phyloP scores from a whole-genome alignment of 2,329 filamentous ascomycete genomes.

The Rhynchosporium agropyri region DNA sequence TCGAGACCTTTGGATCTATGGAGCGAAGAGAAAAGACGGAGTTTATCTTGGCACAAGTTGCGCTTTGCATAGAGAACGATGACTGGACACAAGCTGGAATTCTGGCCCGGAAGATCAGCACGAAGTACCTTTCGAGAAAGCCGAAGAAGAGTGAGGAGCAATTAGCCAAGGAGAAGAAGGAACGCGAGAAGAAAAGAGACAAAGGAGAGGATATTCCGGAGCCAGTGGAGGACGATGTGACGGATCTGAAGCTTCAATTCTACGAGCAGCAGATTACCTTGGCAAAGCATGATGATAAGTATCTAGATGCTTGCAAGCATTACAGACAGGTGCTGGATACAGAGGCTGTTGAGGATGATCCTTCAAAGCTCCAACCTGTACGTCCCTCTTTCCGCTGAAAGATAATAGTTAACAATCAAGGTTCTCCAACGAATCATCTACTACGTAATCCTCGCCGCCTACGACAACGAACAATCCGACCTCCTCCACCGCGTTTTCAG shows the following conservation, averaged over 20 bases:
- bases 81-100: conserved; percentile 97
- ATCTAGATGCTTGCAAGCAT: conserved; percentile 96
- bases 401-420: conserved; percentile 49
- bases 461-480: conserved; percentile 98
- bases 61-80: conserved; percentile 89
- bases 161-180: conserved; percentile 87
- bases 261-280: conserved; percentile 97
- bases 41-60: conserved; percentile 94
- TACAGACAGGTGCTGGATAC: conserved; percentile 97
- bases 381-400: conserved; percentile 41
- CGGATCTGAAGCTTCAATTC: conserved; percentile 91
- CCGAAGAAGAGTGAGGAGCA: conserved; percentile 89
- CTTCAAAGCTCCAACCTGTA: conserved; percentile 82
- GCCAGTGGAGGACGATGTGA: conserved; percentile 84
- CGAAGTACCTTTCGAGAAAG: conserved; percentile 85
- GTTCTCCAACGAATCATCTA: conserved; percentile 94
- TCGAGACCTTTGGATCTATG: conserved; percentile 99
- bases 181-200: conserved; percentile 81
- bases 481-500: conserved; percentile 90
- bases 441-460: conserved; percentile 93
- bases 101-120: conserved; percentile 95
- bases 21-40: conserved; percentile 96
- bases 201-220: conserved; percentile 77
- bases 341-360: conserved; percentile 89
- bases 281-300: conserved; percentile 96